Base-by-base conservation (phyloP, 78 protist species). In the Dictyostelium purpureum region DNA sequence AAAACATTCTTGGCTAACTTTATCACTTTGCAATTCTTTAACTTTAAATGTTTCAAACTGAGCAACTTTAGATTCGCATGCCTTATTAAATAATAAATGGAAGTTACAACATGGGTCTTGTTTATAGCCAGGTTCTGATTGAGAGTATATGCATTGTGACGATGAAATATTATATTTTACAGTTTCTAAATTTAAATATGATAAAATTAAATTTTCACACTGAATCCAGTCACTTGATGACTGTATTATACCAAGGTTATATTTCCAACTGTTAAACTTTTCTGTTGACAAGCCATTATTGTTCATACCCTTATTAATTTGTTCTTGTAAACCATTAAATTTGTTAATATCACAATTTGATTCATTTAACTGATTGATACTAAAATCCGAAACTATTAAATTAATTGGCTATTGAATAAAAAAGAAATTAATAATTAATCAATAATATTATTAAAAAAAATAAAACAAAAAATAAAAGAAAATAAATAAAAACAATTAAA, bases 51-150 rank as follows among this genome's bases (percentile, higher is more conserved):
- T 42, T 18, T 12, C 37, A 59, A 16, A 10, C 45, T 4, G 9
- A 16, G 12, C 5, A 2, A 45, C 42, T 6, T 42, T 59, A 4
- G 24, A 35, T 2, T 19, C 0, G 10, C 54, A 19, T 1, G 74
- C 71, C n/a, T n/a, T 21, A 26, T 74, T 59, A 61, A 83, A 83
- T 49, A 21, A 10, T 73, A 70, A 66, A 31, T n/a, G 76, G 14
- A 19, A 33, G 33, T 70, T 59, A 35, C 91, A 83, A 33, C 91
- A 83, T 57, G 91, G 81, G 33, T 83, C 70, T 11, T 21, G 3
- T 5, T 19, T 10, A 59, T 54, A 73, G 7, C 2, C 16, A 6
- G 42, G 24, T 7, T 63, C 18, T 16, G 49, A 43, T 37, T 18
- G 61, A 24, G n/a, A 83, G n/a, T 1, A 24, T 52, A 37, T 31